Conservation (phyloP, 208 protist genomes). For the Crithidia expoeki region DNA sequence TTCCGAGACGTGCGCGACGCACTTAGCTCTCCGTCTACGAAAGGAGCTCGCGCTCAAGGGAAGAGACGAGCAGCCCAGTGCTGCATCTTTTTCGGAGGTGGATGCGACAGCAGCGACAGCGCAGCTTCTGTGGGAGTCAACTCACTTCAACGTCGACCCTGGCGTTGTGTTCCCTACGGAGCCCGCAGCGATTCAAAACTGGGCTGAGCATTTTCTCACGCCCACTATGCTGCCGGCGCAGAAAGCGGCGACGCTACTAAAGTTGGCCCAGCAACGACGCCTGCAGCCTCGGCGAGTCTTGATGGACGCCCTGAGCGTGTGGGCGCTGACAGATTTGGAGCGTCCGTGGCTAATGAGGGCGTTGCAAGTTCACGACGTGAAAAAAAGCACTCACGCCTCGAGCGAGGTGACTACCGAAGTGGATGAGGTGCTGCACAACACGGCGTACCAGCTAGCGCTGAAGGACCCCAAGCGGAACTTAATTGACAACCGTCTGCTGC, state of each 20-base stretch:
- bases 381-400: background rate
- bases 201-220: conserved; percentile 45
- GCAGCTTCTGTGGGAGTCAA: conserved; percentile 24
- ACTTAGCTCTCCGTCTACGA: conserved; percentile 55
- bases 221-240: conserved; percentile 33
- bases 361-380: conserved; percentile 1
- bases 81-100: background rate
- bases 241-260: conserved; percentile 31
- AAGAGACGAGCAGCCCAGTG: conserved; percentile 16
- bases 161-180: conserved; percentile 61
- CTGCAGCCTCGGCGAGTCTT: conserved; percentile 58
- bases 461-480: conserved; percentile 69
- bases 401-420: background rate
- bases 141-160: conserved; percentile 63
- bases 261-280: conserved; percentile 31
- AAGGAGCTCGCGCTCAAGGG: background rate
- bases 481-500: conserved; percentile 68
- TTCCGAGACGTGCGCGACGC: conserved; percentile 66
- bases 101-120: background rate
- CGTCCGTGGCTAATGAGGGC: conserved; percentile 48
- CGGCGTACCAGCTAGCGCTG: conserved; percentile 38
- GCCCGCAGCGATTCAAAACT: conserved; percentile 50
- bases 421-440: background rate
- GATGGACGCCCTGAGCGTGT: conserved; percentile 62
- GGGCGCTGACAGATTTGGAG: conserved; percentile 66